Evolutionary conservation across 495 filamentous ascomycete genomes (phyloP).

Genomic region (Pyrenula aspistea): DNA sequence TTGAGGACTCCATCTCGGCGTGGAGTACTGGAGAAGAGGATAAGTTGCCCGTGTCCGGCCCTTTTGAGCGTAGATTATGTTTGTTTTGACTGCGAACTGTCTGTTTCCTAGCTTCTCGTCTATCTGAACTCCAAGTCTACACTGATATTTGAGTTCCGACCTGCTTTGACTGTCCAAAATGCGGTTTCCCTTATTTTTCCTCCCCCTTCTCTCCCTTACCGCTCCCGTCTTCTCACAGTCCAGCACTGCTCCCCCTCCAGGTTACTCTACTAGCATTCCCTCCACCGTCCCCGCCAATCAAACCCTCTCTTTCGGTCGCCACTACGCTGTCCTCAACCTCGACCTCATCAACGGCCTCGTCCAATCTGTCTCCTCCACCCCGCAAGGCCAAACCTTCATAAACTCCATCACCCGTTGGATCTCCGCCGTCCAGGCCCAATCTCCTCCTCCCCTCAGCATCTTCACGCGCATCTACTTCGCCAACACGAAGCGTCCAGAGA

Average conservation of each 20-base stretch:
- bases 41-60: not conserved
- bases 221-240: not conserved
- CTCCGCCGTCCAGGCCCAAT: conserved; percentile 18
- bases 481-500: conserved; percentile 13
- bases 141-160: too few species aligned
- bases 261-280: not conserved
- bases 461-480: conserved; percentile 26
- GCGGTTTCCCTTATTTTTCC: not conserved
- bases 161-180: too few species aligned
- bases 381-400: conserved; percentile 18
- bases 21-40: not conserved
- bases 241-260: not conserved
- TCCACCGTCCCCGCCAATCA: not conserved
- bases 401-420: conserved; percentile 19
- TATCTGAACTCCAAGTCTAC: conserved; percentile 1
- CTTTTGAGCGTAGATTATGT: not conserved
- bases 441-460: conserved; percentile 17
- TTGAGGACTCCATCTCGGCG: not conserved
- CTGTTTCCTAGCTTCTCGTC: not conserved
- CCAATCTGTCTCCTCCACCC: conserved; percentile 12
- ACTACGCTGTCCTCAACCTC: conserved; percentile 26
- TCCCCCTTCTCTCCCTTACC: not conserved
- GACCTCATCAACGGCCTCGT: conserved; percentile 22
- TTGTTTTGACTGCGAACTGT: not conserved
- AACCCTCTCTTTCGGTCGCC: conserved; percentile 16